Conservation (phyloP, 345 rosid genomes). For the Eucalyptus viminalis region DNA sequence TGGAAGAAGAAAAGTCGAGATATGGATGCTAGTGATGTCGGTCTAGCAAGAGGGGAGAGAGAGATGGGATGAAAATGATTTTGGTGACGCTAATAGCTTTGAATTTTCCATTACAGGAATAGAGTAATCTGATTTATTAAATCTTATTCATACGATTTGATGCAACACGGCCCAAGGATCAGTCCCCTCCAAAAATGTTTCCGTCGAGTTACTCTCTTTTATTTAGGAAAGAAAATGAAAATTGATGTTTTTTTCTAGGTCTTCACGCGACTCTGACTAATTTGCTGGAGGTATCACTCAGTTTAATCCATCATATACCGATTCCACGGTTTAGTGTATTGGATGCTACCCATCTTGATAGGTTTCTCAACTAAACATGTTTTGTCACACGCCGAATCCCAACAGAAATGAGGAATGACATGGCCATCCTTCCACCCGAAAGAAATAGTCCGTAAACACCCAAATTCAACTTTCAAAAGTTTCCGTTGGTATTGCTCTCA, state of each 20-base stretch:
- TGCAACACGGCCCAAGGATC: neutral
- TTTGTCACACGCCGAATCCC: too few species aligned
- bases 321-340: too few species aligned
- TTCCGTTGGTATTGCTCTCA: too few species aligned
- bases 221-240: neutral
- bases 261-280: neutral
- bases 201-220: neutral
- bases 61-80: neutral
- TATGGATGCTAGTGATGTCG: neutral
- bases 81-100: neutral
- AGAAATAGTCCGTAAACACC: too few species aligned
- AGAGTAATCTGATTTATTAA: neutral
- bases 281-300: neutral
- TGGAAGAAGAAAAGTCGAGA: neutral
- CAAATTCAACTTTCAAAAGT: too few species aligned
- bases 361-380: too few species aligned
- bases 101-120: neutral
- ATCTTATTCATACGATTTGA: neutral
- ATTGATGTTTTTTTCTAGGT: neutral
- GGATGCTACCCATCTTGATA: too few species aligned
- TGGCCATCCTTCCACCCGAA: too few species aligned
- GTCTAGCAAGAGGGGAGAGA: neutral
- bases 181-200: neutral
- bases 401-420: too few species aligned
- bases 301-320: neutral